Percentiles rank a stretch among this genome's conserved stretches.
Evolutionary conservation across 305 asterid genomes (phyloP).

Genomic region (Fraxinus velutina): DNA sequence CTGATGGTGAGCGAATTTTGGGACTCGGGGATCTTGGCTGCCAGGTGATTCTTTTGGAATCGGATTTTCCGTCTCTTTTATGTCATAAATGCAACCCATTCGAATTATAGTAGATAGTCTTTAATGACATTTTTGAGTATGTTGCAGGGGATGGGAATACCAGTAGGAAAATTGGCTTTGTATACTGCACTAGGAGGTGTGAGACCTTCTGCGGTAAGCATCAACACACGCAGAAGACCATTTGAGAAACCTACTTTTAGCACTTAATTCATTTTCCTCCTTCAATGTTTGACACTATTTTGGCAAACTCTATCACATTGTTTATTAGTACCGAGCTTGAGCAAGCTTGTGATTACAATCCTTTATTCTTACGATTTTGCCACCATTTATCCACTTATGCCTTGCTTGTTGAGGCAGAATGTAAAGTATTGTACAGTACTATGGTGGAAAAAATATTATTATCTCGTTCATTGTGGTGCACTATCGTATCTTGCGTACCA

Average conservation of each 20-base stretch:
- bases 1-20: conserved; percentile 85
- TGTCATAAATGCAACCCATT: background rate
- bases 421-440: background rate
- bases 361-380: background rate
- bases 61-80: background rate
- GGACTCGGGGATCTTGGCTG: conserved; percentile 90
- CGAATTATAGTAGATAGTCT: background rate
- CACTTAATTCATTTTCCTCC: background rate
- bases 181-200: conserved; percentile 86
- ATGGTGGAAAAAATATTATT: background rate
- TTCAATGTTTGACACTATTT: background rate
- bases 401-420: background rate
- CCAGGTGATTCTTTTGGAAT: conserved; percentile 42
- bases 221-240: background rate
- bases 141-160: conserved; percentile 85
- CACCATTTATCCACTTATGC: background rate
- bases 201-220: conserved; percentile 81
- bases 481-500: background rate
- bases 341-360: background rate
- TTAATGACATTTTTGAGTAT: conserved; percentile 5
- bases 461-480: background rate
- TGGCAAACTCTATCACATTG: background rate
- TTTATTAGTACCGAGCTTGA: background rate
- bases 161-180: conserved; percentile 73
- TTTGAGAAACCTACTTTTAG: background rate